Conservation (phyloP, 2,329 filamentous ascomycete genomes). For the Microthyrium microscopicum region DNA sequence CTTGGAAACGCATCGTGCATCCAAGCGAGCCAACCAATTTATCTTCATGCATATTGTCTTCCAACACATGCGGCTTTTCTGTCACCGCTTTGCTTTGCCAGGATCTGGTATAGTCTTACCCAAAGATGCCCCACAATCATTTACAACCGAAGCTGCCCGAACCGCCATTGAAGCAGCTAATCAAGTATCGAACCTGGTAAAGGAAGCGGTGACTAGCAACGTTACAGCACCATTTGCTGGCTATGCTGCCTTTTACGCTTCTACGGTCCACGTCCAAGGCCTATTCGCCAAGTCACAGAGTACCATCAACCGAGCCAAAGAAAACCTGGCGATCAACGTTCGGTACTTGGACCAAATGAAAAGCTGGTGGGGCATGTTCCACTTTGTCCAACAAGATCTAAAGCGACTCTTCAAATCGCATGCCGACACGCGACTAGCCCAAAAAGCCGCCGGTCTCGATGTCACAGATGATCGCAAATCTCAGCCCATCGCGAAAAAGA, state of each 20-base stretch:
- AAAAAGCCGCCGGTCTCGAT: conserved; percentile 13
- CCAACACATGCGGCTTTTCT: conserved; percentile 78
- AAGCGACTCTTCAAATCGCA: conserved; percentile 76
- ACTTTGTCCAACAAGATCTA: conserved; percentile 86
- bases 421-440: conserved; percentile 53
- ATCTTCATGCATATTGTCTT: conserved; percentile 80
- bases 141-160: conserved; percentile 57
- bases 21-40: conserved; percentile 79
- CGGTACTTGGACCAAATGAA: conserved; percentile 90
- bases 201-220: conserved; percentile 62
- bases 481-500: conserved; percentile 17
- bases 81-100: conserved; percentile 74
- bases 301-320: conserved; percentile 63
- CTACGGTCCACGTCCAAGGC: conserved; percentile 84
- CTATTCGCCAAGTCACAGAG: conserved; percentile 72
- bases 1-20: conserved; percentile 65
- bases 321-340: conserved; percentile 73
- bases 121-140: conserved; percentile 58
- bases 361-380: conserved; percentile 96
- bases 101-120: conserved; percentile 43
- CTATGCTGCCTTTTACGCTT: conserved; percentile 85
- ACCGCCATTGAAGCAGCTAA: conserved; percentile 73
- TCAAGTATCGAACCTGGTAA: conserved; percentile 68
- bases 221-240: conserved; percentile 85
- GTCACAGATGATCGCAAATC: conserved; percentile 12